Percentiles rank a stretch among this genome's conserved stretches.
Conservation (phyloP, 1,284 basidiomycete species). For the Sporisorium exsertum region DNA sequence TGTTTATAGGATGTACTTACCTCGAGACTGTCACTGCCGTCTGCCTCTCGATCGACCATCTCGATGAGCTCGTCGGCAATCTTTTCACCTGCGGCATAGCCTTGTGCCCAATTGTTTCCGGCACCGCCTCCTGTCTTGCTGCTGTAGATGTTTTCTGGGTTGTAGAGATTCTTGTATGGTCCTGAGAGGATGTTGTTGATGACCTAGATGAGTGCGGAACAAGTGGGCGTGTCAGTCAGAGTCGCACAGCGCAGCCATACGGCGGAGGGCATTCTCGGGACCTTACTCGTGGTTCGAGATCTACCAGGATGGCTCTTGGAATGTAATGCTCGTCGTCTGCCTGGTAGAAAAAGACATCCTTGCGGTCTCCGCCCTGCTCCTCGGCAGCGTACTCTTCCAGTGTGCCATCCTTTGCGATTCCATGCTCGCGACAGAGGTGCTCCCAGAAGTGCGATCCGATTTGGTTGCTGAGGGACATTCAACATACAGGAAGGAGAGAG, state of each 20-base stretch:
- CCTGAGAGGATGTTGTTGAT: slow-evolving; percentile 94
- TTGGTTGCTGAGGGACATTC: slow-evolving; percentile 49
- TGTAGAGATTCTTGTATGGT: slow-evolving; percentile 93
- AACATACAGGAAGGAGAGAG: neutral
- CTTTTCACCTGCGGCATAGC: slow-evolving; percentile 83
- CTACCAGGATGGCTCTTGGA: slow-evolving; percentile 93
- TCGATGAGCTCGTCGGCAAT: slow-evolving; percentile 98
- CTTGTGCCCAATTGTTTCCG: slow-evolving; percentile 98
- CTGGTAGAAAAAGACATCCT: slow-evolving; percentile 99
- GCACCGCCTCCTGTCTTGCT: slow-evolving; percentile 96
- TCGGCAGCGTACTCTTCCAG: slow-evolving; percentile 66
- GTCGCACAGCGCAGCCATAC: neutral
- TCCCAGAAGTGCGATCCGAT: slow-evolving; percentile 70
- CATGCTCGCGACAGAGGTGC: slow-evolving; percentile 67
- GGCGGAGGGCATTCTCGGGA: neutral
- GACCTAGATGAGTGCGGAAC: slow-evolving; percentile 75
- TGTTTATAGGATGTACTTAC: slow-evolving; percentile 71
- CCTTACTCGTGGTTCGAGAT: slow-evolving; percentile 93
- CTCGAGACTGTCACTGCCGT: slow-evolving; percentile 97
- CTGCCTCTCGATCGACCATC: slow-evolving; percentile 98
- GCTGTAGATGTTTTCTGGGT: slow-evolving; percentile 97
- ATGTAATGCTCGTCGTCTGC: slow-evolving; percentile 99
- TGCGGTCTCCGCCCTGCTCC: slow-evolving; percentile 77
- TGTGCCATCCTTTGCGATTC: slow-evolving; percentile 67
- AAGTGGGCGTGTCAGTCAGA: neutral